These are phyloP conservation scores for Ascochyta pisi DNA, from an alignment of 2,329 filamentous ascomycete species.

Conservation along the genomic window DNA sequence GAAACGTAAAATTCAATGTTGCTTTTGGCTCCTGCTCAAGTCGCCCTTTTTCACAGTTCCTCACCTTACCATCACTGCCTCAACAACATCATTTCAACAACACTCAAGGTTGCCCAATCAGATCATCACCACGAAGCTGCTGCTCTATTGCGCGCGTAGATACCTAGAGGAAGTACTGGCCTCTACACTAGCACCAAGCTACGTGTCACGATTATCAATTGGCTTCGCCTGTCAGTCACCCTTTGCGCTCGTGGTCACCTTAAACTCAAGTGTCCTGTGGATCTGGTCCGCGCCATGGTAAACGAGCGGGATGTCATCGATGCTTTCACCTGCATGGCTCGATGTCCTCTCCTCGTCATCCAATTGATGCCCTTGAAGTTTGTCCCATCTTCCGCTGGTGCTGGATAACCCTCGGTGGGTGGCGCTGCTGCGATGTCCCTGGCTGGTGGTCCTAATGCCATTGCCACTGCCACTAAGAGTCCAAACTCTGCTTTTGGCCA, in stretches of 20 bases:
- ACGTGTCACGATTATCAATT: conserved; percentile 10
- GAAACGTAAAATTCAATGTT: conserved; percentile 6
- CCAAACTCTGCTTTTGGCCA: conserved; percentile 7
- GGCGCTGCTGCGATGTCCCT: conserved; percentile 2
- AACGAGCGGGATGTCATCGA: conserved; percentile 7
- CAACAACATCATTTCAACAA: conserved; percentile 10
- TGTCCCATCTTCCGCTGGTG: conserved; percentile 10
- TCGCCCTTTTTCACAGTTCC: conserved; percentile 6
- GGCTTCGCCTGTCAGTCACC: conserved; percentile 5
- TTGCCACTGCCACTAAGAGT: conserved; percentile 6
- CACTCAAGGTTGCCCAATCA: conserved; percentile 9
- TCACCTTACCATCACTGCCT: conserved; percentile 2
- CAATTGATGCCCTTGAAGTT: conserved; percentile 7
- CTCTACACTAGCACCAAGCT: conserved; percentile 10
- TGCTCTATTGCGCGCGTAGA: conserved; percentile 4
- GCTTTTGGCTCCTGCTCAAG: conserved; percentile 11
- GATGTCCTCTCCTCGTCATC: conserved; percentile 10
- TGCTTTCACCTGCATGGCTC: conserved; percentile 4
- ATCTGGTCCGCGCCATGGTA: conserved; percentile 6
- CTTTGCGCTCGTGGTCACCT: conserved; percentile 9
- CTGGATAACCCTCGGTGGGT: conserved; percentile 6
- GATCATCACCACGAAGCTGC: conserved; percentile 7
- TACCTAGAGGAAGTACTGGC: conserved; percentile 11
- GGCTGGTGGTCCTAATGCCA: conserved; percentile 4
- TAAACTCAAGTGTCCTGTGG: conserved; percentile 6